Conservation (phyloP, 2,329 filamentous ascomycete genomes). For the Drechslera avenae region DNA sequence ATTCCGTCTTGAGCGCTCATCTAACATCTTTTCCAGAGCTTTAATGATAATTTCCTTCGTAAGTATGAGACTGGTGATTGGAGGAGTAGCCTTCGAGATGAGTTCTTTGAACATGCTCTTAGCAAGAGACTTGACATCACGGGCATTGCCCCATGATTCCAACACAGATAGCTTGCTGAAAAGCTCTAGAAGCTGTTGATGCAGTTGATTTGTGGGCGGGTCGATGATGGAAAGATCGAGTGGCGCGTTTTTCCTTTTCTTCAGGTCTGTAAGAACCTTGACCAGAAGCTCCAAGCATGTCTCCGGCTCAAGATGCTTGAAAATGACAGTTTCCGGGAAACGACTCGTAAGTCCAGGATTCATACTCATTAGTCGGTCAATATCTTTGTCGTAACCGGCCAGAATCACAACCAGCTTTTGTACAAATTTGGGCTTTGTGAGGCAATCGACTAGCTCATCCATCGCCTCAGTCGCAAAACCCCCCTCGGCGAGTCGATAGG, state of each 20-base stretch:
- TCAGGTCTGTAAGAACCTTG: constrained; percentile 40
- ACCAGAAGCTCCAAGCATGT: constrained; percentile 42
- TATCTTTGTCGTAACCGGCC: constrained; percentile 67
- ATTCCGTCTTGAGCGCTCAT: constrained; percentile 37
- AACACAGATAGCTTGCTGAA: constrained; percentile 53
- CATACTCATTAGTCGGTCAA: constrained; percentile 64
- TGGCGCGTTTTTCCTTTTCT: constrained; percentile 37
- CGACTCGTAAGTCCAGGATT: constrained; percentile 69
- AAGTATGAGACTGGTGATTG: constrained; percentile 26
- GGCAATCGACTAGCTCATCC: constrained; percentile 58
- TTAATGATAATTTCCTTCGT: constrained; percentile 32
- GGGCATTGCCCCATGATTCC: constrained; percentile 65
- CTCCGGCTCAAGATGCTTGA: constrained; percentile 49
- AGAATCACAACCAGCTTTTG: constrained; percentile 69
- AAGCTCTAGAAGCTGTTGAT: constrained; percentile 23
- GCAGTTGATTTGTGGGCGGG: constrained; percentile 21
- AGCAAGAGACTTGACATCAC: constrained; percentile 64
- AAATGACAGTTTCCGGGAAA: constrained; percentile 67
- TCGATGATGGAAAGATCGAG: constrained; percentile 37
- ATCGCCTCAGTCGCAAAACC: constrained; percentile 63
- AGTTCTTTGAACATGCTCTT: constrained; percentile 55
- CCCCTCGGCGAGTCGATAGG: constrained; percentile 66
- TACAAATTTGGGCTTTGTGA: constrained; percentile 62
- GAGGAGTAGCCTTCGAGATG: constrained; percentile 28
- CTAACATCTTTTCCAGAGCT: constrained; percentile 39